Conservation (phyloP, 805 yeast genomes). For the Priceomyces medius region DNA sequence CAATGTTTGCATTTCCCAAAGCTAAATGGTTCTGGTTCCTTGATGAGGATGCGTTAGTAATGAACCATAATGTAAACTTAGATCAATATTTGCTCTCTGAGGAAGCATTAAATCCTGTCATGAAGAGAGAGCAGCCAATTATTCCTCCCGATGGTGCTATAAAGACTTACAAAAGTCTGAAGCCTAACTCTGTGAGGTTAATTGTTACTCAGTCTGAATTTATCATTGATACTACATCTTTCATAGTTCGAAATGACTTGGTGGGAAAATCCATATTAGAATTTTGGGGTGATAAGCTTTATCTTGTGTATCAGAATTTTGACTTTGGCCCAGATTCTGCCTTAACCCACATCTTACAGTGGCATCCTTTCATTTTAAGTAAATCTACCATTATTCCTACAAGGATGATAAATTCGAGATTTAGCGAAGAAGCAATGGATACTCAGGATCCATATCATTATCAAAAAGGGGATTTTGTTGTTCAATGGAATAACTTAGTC, state of each 20-base stretch:
- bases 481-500: constrained; percentile 58
- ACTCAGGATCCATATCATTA: constrained; percentile 38
- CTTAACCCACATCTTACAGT: constrained; percentile 82
- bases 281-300: constrained; percentile 72
- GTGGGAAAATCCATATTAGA: constrained; percentile 72
- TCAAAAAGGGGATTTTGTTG: constrained; percentile 66
- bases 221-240: constrained; percentile 66
- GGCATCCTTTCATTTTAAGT: constrained; percentile 85
- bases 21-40: constrained; percentile 91
- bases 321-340: constrained; percentile 62
- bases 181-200: constrained; percentile 54
- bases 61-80: constrained; percentile 65
- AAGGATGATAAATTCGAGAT: constrained; percentile 32
- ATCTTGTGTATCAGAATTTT: constrained; percentile 64
- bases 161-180: constrained; percentile 62
- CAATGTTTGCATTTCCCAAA: constrained; percentile 89
- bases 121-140: constrained; percentile 70
- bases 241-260: constrained; percentile 65
- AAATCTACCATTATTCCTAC: constrained; percentile 70
- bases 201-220: constrained; percentile 68
- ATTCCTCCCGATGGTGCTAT: constrained; percentile 67
- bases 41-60: constrained; percentile 74
- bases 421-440: constrained; percentile 10
- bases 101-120: constrained; percentile 58
- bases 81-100: constrained; percentile 58